Percentiles rank a stretch among this genome's conserved stretches.
These are phyloP conservation scores for Magnolia kwangsiensis DNA, from an alignment of 164 flowering plant genomes.

Conservation along the genomic window DNA sequence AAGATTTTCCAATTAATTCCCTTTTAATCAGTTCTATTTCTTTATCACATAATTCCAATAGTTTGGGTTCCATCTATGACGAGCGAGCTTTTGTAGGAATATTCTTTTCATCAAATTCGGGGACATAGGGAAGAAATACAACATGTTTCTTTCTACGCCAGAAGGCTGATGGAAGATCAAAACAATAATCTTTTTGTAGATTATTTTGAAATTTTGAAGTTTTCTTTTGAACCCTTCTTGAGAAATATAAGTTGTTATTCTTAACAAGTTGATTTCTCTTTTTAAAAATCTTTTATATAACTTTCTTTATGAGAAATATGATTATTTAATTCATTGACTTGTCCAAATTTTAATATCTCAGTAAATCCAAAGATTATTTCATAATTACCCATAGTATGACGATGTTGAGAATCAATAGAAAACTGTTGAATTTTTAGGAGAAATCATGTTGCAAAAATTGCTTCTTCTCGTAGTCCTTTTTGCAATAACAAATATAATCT, in stretches of 20 bases:
- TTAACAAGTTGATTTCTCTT: too few relatives aligned
- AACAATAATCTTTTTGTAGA: not conserved
- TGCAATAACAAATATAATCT: not conserved
- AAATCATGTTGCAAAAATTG: not conserved
- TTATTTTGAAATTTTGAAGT: not conserved
- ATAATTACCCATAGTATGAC: not conserved
- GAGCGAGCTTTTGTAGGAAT: too few relatives aligned
- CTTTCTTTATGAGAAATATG: too few relatives aligned
- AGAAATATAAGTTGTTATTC: too few relatives aligned
- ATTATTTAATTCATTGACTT: too few relatives aligned
- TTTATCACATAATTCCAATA: too few relatives aligned
- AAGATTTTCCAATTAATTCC: too few relatives aligned
- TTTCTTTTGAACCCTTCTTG: too few relatives aligned
- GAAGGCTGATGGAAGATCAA: not conserved
- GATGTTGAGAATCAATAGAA: not conserved
- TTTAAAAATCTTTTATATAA: too few relatives aligned
- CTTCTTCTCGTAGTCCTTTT: not conserved
- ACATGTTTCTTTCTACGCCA: not conserved
- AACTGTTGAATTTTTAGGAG: not conserved
- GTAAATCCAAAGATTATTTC: not conserved
- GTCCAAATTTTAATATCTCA: not conserved
- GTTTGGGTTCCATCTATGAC: too few relatives aligned
- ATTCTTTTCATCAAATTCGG: not conserved
- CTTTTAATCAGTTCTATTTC: too few relatives aligned
- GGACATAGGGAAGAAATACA: not conserved